Evolutionary conservation across 805 yeast species (phyloP).

Genomic region (Cyberlindnera galapagoensis): DNA sequence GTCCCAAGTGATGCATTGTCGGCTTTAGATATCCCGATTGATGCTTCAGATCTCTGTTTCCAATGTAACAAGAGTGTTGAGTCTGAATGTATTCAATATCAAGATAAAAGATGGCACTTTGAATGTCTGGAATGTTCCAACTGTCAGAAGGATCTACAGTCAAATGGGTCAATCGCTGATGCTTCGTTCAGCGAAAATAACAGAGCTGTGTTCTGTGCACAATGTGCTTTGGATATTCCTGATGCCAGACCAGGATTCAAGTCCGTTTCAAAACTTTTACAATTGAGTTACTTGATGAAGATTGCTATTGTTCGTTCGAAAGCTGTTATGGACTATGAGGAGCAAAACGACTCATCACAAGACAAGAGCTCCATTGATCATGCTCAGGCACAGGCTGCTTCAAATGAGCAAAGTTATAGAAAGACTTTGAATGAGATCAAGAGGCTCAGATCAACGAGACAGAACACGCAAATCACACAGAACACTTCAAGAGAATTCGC

Average conservation of each 20-base stretch:
- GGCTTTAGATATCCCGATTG: constrained; percentile 41
- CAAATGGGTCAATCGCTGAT: constrained; percentile 35
- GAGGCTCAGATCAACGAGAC: constrained; percentile 66
- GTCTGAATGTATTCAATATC: constrained; percentile 63
- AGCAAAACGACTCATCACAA: constrained; percentile 5
- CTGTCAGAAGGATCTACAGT: constrained; percentile 42
- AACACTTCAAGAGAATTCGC: constrained; percentile 51
- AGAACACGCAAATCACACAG: constrained; percentile 46
- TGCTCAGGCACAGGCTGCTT: constrained; percentile 7
- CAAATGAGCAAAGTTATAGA: constrained; percentile 48
- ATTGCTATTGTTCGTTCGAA: constrained; percentile 77
- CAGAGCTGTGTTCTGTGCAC: constrained; percentile 46
- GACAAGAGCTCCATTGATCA: constrained; percentile 4
- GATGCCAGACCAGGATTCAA: constrained; percentile 50
- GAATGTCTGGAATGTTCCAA: constrained; percentile 62
- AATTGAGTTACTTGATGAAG: constrained; percentile 68
- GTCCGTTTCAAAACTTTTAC: constrained; percentile 61
- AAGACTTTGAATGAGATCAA: constrained; percentile 73
- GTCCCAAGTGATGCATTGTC: constrained; percentile 29
- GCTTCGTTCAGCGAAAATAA: constrained; percentile 33
- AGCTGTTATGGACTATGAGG: constrained; percentile 45
- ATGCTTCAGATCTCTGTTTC: constrained; percentile 72
- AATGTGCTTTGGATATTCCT: constrained; percentile 50
- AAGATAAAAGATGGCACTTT: constrained; percentile 73
- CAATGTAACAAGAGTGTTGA: constrained; percentile 74